Base-by-base conservation (phyloP, 2,329 filamentous ascomycete species). In the Penicillium concentricum region DNA sequence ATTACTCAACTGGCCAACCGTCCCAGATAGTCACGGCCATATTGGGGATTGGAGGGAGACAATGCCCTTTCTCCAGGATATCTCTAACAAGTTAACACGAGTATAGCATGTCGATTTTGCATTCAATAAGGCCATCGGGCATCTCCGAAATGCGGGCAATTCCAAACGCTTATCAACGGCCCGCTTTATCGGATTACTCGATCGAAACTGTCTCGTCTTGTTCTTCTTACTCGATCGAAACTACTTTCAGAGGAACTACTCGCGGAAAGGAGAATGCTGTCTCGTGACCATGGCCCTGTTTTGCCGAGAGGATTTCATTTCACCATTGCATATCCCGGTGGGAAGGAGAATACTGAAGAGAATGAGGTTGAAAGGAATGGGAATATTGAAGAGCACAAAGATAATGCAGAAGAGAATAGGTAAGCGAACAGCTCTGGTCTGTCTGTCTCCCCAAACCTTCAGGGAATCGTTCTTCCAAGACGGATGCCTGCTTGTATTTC, bases 171-270 rank as follows among this genome's bases (percentile, higher is more conserved):
- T 62, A 61, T 63, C 56, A 59, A 43, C 46, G 47, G 55, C 26
- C 47, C 45, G 30, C 41, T 52, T 66, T 57, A 61, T 64, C 57
- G 57, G 43, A 22, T 51, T 51, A 51, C 49, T 51, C 49, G 49
- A 51, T 51, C 7, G 22, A 45, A 51, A 44, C 12, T 34, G 26
- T 30, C 26, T 16, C 39, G 9, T 16, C 18, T 12, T 4, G 35
- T 18, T 41, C 20, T 16, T 32, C 24, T 69, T 69, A 70, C 66
- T 69, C 65, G 66, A 69, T 69, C 64, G 61, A 68, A 69, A 68
- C 59, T 62, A 32, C n/a, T 45, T 46, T 8, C 6, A 5, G 16
- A 16, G 4, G 0, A 45, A 34, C 22, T 16, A 13, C 15, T 16
- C n/a, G 20, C 26, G 13, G 43, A 45, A 16, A 45, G 1, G 12